Evolutionary conservation across 2,329 filamentous ascomycete genomes (phyloP), one percentile per base, ranked within the genome.

Genomic region (Mycocentrospora acerina): DNA sequence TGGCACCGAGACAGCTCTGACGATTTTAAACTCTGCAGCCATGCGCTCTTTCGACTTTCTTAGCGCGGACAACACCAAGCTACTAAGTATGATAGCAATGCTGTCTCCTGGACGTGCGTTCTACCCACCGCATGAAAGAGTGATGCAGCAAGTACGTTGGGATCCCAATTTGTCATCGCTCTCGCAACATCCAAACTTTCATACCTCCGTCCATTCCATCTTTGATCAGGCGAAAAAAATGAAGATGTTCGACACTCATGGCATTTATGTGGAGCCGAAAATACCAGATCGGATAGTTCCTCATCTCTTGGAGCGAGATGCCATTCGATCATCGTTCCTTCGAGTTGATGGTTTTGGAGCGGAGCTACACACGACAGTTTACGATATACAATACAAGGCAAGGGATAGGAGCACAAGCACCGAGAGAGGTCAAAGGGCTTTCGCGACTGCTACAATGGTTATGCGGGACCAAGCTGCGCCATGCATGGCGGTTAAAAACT

Each of bases 1-100:
- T 0, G 80, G 81, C 0, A 80, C 77, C 0, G 79, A 83, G 44
- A 57, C 76, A 30, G 76, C 78, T 0, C 48, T 83, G 0, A 46
- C 53, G 0, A 76, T 79, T 1, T 53, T 83, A 1, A 29, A 41
- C 0, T 78, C 75, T 0, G 76, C 76, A 0, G 67, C 76, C 0
- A 57, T 80, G 0, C 53, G 61, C 13, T 83, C 79, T 0, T 75
- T 76, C 31, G 56, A 66, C 3, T 30, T 48, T 1, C 59, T 82
- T 0, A 36, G 22, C 0, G 3, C 30, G 3, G 35, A 44, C 0
- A 42, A 57, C 18, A 7, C 59, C 1, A 32, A 42, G 0, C 16
- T 60, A 1, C 51, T 73, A 1, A 7, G 18, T 5, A 7, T 24
- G 1, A 61, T 71, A 11, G 58, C 63, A 1, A 12, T 13, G 0